Percentiles rank a stretch among this genome's conserved stretches.
These are phyloP conservation scores for Sechiopsis laciniata DNA, from an alignment of 306 rosid genomes.

Conservation along the genomic window DNA sequence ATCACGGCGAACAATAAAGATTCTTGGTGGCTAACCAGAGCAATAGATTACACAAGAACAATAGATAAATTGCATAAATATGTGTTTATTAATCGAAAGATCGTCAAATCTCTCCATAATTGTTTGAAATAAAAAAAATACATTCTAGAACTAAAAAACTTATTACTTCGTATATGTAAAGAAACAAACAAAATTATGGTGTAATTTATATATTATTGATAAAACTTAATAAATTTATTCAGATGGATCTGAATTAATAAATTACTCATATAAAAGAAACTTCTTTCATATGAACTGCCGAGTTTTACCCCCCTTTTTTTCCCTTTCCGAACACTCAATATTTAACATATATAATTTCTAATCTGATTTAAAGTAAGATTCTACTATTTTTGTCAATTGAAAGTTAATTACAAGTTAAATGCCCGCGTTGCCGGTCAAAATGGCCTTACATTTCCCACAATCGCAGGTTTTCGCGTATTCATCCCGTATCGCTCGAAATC, in stretches of 20 bases:
- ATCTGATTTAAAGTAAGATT: background rate
- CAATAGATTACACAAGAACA: no score
- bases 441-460: background rate
- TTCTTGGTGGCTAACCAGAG: background rate
- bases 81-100: no score
- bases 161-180: no score
- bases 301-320: no score
- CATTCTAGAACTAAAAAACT: no score
- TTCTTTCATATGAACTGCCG: no score
- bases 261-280: background rate
- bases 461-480: constrained; percentile 14
- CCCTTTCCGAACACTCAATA: no score
- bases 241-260: background rate
- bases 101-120: no score
- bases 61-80: no score
- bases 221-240: no score
- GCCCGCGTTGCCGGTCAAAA: constrained; percentile 4
- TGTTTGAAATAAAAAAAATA: no score
- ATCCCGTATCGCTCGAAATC: background rate
- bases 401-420: background rate
- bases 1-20: background rate
- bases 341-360: background rate
- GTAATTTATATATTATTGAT: background rate
- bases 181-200: no score
- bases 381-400: background rate